Evolutionary conservation across 2,329 filamentous ascomycete genomes (phyloP).

Genomic region (Peltaster fructicola): DNA sequence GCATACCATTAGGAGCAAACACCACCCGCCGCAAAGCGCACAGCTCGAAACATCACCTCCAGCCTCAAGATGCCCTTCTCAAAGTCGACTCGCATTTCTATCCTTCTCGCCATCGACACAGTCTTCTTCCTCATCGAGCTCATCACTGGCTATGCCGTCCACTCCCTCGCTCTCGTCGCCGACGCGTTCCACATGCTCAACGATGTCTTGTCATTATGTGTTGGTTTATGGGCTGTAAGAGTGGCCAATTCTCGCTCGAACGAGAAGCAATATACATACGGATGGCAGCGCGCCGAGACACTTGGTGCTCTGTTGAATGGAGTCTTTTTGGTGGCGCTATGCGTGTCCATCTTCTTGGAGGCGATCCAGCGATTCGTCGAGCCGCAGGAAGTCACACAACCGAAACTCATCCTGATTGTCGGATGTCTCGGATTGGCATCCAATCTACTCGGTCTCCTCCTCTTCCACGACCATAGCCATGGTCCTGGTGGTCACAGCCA

Average conservation of each 20-base stretch:
- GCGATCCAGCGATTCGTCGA: constrained; percentile 84
- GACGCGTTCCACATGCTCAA: constrained; percentile 99
- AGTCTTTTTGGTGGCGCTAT: constrained; percentile 90
- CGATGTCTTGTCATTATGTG: constrained; percentile 84
- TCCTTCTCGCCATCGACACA: constrained; percentile 80
- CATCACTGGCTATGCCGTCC: constrained; percentile 66
- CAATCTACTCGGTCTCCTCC: constrained; percentile 73
- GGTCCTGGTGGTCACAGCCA: constrained; percentile 43
- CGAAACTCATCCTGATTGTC: constrained; percentile 74
- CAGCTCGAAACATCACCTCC: not conserved
- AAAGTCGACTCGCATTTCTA: constrained; percentile 79
- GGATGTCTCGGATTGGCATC: constrained; percentile 72
- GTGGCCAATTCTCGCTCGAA: constrained; percentile 63
- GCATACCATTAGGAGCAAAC: too few species aligned
- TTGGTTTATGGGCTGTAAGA: constrained; percentile 89
- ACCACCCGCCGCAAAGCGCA: constrained; percentile 1
- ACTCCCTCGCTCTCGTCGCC: constrained; percentile 82
- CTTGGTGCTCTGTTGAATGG: constrained; percentile 92
- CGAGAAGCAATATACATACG: constrained; percentile 89
- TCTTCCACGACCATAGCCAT: constrained; percentile 89
- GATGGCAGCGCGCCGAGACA: constrained; percentile 94
- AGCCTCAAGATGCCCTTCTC: constrained; percentile 71
- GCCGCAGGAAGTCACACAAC: constrained; percentile 71
- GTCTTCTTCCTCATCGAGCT: constrained; percentile 84
- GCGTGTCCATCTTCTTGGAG: constrained; percentile 90